Evolutionary conservation across 1,284 basidiomycete genomes (phyloP), one percentile per base, ranked within the genome.

Genomic region (Melampsora americana): DNA sequence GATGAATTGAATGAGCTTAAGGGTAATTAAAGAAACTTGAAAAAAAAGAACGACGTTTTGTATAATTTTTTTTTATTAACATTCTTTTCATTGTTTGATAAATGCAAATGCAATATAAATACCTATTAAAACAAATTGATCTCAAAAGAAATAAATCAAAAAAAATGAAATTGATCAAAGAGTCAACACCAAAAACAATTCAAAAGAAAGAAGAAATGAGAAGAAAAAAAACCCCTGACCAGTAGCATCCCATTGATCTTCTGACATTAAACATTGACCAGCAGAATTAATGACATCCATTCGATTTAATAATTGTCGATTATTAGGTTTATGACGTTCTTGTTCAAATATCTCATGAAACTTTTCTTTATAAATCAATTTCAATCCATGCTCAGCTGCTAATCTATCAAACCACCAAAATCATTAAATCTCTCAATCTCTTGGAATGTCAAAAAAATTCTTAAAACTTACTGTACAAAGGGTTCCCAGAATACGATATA

Each of bases 401-500:
- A 98, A 84, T 78, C 93, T 95, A 79, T 32, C 62, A 20, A 5
- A 26, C 65, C 35, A 16, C 60, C 74, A n/a, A n/a, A n/a, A n/a
- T n/a, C n/a, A n/a, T n/a, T 7, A 5, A 26, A 20, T 32, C 35
- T 39, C 56, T 48, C n/a, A n/a, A 7, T 56, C n/a, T n/a, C n/a
- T n/a, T n/a, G n/a, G n/a, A 23, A 18, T 12, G 12, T 16, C 26
- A 53, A 30, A 39, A 16, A 23, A 60, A 66, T 0, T 16, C 46
- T 44, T 62, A 60, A 18, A 84, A 82, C 90, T 80, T 79, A 95
- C 93, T 87, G 84, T 62, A 91, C 89, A 82, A 99, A 98, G 79
- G 90, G 90, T 48, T 93, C 90, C 94, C 95, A 99, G 74, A 90
- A 87, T 11, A 99, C 95, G 66, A 99, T 86, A 81, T 95, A 99